These are phyloP conservation scores for Xylariaceae sp. DNA, from an alignment of 2,329 filamentous ascomycete genomes.

Conservation along the genomic window DNA sequence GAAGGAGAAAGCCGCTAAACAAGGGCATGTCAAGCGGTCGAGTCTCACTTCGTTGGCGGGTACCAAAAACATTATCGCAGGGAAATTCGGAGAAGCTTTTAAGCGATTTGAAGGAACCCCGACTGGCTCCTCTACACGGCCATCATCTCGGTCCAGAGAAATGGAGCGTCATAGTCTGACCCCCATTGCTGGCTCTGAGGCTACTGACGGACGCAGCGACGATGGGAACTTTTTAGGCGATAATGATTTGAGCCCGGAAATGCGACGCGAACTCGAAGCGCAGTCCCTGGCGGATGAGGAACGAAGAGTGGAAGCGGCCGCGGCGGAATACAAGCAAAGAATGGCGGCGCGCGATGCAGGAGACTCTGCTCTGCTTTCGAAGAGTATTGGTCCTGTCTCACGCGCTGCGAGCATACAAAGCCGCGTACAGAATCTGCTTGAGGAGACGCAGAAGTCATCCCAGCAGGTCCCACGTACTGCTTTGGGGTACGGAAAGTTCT, in stretches of 20 bases:
- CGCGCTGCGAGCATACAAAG: slow-evolving; percentile 84
- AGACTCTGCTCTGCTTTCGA: slow-evolving; percentile 42
- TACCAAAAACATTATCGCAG: slow-evolving; percentile 76
- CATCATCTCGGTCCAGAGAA: slow-evolving; percentile 47
- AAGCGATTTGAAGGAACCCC: slow-evolving; percentile 71
- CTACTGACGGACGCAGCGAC: slow-evolving; percentile 62
- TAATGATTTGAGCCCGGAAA: slow-evolving; percentile 72
- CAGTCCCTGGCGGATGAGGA: slow-evolving; percentile 80
- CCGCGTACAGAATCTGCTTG: slow-evolving; percentile 78
- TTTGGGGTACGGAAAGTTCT: slow-evolving; percentile 84
- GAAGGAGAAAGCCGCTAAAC: slow-evolving; percentile 48
- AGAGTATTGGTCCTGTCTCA: slow-evolving; percentile 53
- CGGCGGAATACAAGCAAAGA: slow-evolving; percentile 77
- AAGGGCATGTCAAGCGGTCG: slow-evolving; percentile 58
- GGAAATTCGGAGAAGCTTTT: slow-evolving; percentile 90
- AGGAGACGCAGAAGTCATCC: slow-evolving; percentile 63
- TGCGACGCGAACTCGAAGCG: slow-evolving; percentile 84
- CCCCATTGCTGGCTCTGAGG: slow-evolving; percentile 71
- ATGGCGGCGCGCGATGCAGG: slow-evolving; percentile 56
- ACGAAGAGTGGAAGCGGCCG: slow-evolving; percentile 78
- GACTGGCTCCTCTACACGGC: slow-evolving; percentile 33
- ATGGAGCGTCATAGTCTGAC: slow-evolving; percentile 51
- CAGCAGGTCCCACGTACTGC: slow-evolving; percentile 61
- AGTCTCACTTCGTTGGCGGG: slow-evolving; percentile 68
- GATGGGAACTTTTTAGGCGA: slow-evolving; percentile 60